Evolutionary conservation across 2,329 filamentous ascomycete species (phyloP).

Genomic region (Ampelomyces quisqualis): DNA sequence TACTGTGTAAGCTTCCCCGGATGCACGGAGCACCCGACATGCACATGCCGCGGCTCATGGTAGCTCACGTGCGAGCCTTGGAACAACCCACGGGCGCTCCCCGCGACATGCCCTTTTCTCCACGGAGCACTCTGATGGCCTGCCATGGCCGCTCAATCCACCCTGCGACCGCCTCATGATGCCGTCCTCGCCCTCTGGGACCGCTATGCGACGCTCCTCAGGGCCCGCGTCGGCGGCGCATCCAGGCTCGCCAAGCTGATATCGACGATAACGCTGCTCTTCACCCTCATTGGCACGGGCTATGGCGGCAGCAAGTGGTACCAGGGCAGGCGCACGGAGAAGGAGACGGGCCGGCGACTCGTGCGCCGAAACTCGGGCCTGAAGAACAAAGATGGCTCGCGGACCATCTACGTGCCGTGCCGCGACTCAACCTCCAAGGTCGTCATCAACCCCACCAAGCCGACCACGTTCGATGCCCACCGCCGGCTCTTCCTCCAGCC

Average conservation of each 20-base stretch:
- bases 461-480: slow-evolving; percentile 94
- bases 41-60: slow-evolving; percentile 31
- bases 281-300: slow-evolving; percentile 75
- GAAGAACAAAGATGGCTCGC: slow-evolving; percentile 88
- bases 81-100: too few relatives aligned
- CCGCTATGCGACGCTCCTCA: slow-evolving; percentile 53
- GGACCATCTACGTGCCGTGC: slow-evolving; percentile 94
- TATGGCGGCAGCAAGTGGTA: slow-evolving; percentile 81
- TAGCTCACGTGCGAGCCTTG: too few relatives aligned
- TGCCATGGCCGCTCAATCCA: slow-evolving; percentile 84
- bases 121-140: slow-evolving; percentile 33
- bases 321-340: slow-evolving; percentile 70
- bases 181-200: slow-evolving; percentile 50
- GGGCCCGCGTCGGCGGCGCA: slow-evolving; percentile 59
- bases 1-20: slow-evolving; percentile 11
- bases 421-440: slow-evolving; percentile 87
- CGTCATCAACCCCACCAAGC: slow-evolving; percentile 84
- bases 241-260: slow-evolving; percentile 72
- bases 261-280: slow-evolving; percentile 70
- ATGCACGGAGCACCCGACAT: slow-evolving; percentile 16
- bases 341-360: slow-evolving; percentile 77
- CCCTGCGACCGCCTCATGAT: slow-evolving; percentile 56
- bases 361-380: slow-evolving; percentile 90
- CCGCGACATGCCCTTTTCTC: slow-evolving; percentile 9
- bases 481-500: slow-evolving; percentile 89